Conservation (phyloP, 257 asterid species). For the Salvia rosmarinus region DNA sequence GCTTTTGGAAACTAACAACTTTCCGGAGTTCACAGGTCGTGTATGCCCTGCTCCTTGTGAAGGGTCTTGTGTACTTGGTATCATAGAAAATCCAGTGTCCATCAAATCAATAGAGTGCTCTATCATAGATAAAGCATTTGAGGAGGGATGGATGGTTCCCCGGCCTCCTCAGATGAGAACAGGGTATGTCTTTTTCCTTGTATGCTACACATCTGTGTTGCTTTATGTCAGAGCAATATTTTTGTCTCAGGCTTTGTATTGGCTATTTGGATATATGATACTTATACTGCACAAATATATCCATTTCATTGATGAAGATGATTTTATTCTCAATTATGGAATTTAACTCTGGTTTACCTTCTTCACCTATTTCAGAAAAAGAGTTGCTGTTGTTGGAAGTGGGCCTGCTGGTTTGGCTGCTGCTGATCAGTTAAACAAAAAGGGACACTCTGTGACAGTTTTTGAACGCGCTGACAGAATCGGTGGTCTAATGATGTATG, state of each 20-base stretch:
- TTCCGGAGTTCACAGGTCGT: slow-evolving; percentile 99
- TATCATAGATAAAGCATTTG: slow-evolving; percentile 93
- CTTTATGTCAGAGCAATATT: background rate
- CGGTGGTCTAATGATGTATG: slow-evolving; percentile 99
- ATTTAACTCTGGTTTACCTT: background rate
- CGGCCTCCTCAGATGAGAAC: slow-evolving; percentile 89
- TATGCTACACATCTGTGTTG: background rate
- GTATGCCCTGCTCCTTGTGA: slow-evolving; percentile 99
- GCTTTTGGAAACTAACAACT: slow-evolving; percentile 97
- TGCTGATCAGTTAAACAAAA: slow-evolving; percentile 89
- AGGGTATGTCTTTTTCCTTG: slow-evolving; percentile 50
- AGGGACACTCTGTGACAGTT: slow-evolving; percentile 90
- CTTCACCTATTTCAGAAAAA: slow-evolving; percentile 56
- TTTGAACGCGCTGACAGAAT: slow-evolving; percentile 96
- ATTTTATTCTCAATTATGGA: background rate
- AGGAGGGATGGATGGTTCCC: slow-evolving; percentile 99
- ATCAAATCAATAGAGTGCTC: slow-evolving; percentile 95
- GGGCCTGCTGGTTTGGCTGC: slow-evolving; percentile 99
- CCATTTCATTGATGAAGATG: background rate
- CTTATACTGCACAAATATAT: background rate
- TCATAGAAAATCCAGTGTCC: slow-evolving; percentile 95
- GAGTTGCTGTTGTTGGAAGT: slow-evolving; percentile 89
- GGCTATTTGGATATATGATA: background rate
- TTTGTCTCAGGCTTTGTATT: background rate
- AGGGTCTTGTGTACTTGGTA: slow-evolving; percentile 99